These are phyloP conservation scores for Lycium ferocissimum DNA, from an alignment of 257 asterid species.

Conservation along the genomic window DNA sequence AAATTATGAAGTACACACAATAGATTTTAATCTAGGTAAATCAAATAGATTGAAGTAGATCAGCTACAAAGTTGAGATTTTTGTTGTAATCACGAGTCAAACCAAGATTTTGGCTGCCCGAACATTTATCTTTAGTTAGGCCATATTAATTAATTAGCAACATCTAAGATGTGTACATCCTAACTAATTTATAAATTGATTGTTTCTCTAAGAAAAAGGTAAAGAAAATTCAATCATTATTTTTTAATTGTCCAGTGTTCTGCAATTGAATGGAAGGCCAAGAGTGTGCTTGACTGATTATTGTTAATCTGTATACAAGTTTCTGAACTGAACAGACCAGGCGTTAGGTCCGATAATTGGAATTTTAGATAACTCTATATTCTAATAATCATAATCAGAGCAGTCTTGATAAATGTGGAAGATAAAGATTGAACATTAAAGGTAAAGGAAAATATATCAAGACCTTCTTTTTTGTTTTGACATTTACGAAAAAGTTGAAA, in stretches of 20 bases:
- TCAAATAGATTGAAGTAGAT: no score
- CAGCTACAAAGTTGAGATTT: no score
- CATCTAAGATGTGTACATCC: neutral
- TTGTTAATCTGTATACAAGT: neutral
- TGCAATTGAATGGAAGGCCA: neutral
- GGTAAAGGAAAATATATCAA: no score
- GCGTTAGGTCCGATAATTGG: neutral
- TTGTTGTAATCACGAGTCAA: neutral
- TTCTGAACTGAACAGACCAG: no score
- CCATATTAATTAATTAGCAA: neutral
- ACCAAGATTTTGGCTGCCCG: slow-evolving; percentile 2
- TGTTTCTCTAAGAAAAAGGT: neutral
- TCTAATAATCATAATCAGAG: neutral
- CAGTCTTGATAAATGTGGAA: neutral
- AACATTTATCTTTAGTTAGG: neutral
- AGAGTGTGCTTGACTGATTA: neutral
- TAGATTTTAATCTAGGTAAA: no score
- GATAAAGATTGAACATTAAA: neutral
- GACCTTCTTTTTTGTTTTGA: neutral
- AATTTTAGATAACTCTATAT: neutral
- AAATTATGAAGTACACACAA: no score
- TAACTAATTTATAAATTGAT: neutral
- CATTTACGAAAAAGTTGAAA: neutral
- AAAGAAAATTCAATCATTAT: neutral
- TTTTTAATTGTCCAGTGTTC: neutral